Evolutionary conservation across 164 flowering plant species (phyloP), one percentile per base, ranked within the genome.

Genomic region (Vitis rotundifolia): DNA sequence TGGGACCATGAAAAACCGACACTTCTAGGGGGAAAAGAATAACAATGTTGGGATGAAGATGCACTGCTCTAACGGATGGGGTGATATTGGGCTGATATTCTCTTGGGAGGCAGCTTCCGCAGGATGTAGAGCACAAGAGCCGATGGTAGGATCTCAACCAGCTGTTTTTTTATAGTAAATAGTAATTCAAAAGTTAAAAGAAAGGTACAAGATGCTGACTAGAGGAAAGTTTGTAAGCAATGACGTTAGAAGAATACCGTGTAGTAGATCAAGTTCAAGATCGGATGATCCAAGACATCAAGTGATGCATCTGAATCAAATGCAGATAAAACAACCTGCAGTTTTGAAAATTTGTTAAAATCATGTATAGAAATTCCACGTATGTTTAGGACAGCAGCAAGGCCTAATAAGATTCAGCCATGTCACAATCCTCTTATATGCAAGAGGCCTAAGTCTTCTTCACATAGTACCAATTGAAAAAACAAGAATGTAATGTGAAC

Each of bases 31-130:
- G 67, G 62, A 13, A 67, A 75, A 70, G 57, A 73, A 37, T 53
- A 48, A 60, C 47, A 50, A 49, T 10, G 37, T 31, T 8, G 31
- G 22, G 64, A 14, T 5, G 29, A 59, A 64, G 56, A 62, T 69
- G 16, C 47, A 49, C 15, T 7, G 4, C 37, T 63, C 80, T 83
- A 94, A 13, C 82, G 85, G 50, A 92, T 94, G 0, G 98, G 98
- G 67, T 92, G 98, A 74, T 94, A 90, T 69, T 92, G 94, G 1
- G 94, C 92, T 50, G 97, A 90, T 71, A 88, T 71, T 80, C 94
- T 85, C 78, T 88, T 94, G 1, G 97, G 97, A 9, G 98, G 98
- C 79, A 94, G 77, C 84, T 94, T 94, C 6, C 98, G 90, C 73
- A 92, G 77, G 78, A 94, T 91, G 88, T 73, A 94, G 49, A 94